Conservation (phyloP, 805 yeast species). For the Candida manassasensis region DNA sequence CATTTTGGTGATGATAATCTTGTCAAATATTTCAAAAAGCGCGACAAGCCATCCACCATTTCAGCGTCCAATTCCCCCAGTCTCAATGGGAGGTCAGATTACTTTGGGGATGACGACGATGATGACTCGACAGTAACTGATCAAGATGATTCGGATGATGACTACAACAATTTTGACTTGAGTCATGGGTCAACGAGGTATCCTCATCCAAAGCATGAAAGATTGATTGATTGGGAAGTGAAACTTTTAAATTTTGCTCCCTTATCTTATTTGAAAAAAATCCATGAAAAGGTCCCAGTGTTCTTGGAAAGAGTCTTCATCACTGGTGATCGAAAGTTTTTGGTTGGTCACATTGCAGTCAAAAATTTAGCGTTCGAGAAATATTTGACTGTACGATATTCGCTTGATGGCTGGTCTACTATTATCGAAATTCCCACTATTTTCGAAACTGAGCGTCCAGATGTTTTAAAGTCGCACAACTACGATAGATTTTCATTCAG, state of each 20-base stretch:
- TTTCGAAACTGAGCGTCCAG: conserved; percentile 54
- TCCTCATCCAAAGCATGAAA: conserved; percentile 6
- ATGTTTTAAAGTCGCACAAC: conserved; percentile 41
- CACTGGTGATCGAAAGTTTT: conserved; percentile 49
- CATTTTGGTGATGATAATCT: conserved; percentile 71
- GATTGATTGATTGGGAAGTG: conserved; percentile 40
- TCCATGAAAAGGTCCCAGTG: conserved; percentile 39
- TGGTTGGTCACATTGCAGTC: conserved; percentile 76
- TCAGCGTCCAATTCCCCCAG: conserved; percentile 63
- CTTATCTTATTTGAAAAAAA: conserved; percentile 43
- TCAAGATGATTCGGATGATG: conserved; percentile 11
- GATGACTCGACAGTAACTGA: conserved; percentile 15
- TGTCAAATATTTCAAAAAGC: conserved; percentile 66
- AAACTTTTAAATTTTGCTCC: conserved; percentile 38
- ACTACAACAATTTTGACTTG: conserved; percentile 7
- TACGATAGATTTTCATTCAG: conserved; percentile 73
- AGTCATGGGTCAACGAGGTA: conserved; percentile 10
- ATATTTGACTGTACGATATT: conserved; percentile 63
- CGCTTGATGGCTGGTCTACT: conserved; percentile 76
- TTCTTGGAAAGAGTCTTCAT: conserved; percentile 64
- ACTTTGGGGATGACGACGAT: conserved; percentile 17
- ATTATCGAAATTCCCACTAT: conserved; percentile 62
- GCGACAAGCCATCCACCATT: conserved; percentile 75
- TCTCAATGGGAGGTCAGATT: conserved; percentile 11
- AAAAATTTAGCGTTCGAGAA: conserved; percentile 69